These are phyloP conservation scores for Tetrahymena thermophila DNA, from an alignment of 73 alveolate species.

Conservation along the genomic window DNA sequence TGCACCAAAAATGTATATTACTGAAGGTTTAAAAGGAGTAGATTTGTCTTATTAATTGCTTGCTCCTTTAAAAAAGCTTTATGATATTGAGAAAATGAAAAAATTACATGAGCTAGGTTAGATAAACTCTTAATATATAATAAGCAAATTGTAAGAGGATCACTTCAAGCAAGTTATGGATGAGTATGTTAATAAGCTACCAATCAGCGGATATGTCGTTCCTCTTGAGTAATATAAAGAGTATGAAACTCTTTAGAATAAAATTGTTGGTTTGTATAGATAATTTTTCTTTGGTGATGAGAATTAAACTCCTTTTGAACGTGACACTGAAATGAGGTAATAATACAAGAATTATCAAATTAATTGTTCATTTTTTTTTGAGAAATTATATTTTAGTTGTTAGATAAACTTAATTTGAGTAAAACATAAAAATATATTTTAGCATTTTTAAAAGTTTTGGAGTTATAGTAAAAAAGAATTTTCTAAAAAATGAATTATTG, in stretches of 20 bases:
- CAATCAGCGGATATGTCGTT: slow-evolving; percentile 67
- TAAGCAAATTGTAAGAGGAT: slow-evolving; percentile 56
- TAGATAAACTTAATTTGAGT: too few relatives aligned
- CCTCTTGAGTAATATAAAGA: slow-evolving; percentile 47
- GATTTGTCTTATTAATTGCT: slow-evolving; percentile 30
- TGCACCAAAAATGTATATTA: slow-evolving; percentile 27
- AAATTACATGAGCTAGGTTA: slow-evolving; percentile 47
- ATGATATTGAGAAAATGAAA: slow-evolving; percentile 39
- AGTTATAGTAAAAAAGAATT: background rate
- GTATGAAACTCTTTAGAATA: slow-evolving; percentile 40
- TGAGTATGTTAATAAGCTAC: slow-evolving; percentile 43
- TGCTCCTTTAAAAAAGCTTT: slow-evolving; percentile 54
- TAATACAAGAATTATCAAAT: background rate
- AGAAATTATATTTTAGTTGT: too few relatives aligned
- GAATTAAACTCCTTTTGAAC: slow-evolving; percentile 43
- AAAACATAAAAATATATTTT: too few relatives aligned
- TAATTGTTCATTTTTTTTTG: background rate
- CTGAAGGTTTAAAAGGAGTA: slow-evolving; percentile 33
- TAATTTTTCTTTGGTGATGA: slow-evolving; percentile 66
- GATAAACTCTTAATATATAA: slow-evolving; percentile 51
- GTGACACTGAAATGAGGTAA: slow-evolving; percentile 54
- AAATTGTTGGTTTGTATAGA: slow-evolving; percentile 31
- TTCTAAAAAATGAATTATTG: background rate
- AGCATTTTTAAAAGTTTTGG: too few relatives aligned
- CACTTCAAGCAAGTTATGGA: slow-evolving; percentile 67